These are phyloP conservation scores for Rhodotorula kratochvilovae DNA, from an alignment of 768 basidiomycete genomes.

Conservation along the genomic window DNA sequence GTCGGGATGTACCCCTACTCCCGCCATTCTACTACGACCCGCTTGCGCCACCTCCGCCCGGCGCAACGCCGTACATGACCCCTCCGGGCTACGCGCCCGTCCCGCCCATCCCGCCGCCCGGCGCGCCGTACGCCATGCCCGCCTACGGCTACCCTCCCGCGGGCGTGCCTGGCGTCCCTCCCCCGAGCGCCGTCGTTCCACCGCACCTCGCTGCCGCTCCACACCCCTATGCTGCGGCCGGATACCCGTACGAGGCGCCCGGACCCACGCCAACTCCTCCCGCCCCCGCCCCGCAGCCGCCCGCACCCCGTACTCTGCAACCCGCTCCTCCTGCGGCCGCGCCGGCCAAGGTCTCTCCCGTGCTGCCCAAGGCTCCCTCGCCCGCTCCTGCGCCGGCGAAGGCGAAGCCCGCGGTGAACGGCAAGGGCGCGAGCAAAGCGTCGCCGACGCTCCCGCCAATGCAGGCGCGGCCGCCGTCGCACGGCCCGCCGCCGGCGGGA, in stretches of 20 bases:
- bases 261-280: too few relatives aligned
- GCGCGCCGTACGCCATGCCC: background rate
- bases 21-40: slow-evolving; percentile 1
- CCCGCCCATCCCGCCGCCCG: background rate
- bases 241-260: background rate
- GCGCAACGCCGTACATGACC: background rate
- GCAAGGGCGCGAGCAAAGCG: too few relatives aligned
- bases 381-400: background rate
- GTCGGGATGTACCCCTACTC: background rate
- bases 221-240: background rate
- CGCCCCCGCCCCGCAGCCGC: too few relatives aligned
- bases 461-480: background rate
- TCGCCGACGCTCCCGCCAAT: background rate
- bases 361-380: background rate
- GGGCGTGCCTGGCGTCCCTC: too few relatives aligned
- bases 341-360: too few relatives aligned
- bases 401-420: background rate
- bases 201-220: background rate
- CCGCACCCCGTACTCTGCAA: too few relatives aligned
- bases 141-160: background rate
- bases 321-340: too few relatives aligned
- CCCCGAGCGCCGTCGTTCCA: too few relatives aligned
- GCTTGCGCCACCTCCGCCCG: background rate
- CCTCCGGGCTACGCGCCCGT: background rate
- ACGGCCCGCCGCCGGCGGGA: background rate